Conservation (phyloP, 148 eudicot species). For the Rhododendron ovatum region DNA sequence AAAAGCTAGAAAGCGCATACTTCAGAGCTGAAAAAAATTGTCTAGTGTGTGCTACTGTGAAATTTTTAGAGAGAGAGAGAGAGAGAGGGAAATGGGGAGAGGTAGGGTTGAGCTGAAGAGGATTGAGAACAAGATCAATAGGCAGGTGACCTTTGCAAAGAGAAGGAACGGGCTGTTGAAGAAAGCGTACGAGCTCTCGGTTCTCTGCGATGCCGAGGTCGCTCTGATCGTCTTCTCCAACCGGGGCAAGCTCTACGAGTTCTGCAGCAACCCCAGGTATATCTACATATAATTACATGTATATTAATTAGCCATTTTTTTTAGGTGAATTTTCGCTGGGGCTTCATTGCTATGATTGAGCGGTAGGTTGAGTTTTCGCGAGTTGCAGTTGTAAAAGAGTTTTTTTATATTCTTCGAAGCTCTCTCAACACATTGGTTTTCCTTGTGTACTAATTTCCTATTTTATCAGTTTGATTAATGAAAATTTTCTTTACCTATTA, state of each 20-base stretch:
- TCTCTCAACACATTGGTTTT: too few species aligned
- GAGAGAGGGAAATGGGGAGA: conserved; percentile 22
- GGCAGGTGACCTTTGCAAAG: conserved; percentile 32
- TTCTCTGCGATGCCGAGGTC: conserved; percentile 32
- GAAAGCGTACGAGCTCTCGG: conserved; percentile 33
- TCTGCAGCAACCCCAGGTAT: conserved; percentile 35
- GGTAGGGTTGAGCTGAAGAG: conserved; percentile 36
- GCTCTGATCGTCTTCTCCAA: conserved; percentile 35
- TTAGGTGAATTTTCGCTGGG: too few species aligned
- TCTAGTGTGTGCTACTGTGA: neutral
- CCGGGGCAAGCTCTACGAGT: conserved; percentile 33
- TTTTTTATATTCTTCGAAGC: too few species aligned
- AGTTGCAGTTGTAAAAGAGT: too few species aligned
- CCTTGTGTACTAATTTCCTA: neutral
- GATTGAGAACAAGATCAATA: conserved; percentile 29
- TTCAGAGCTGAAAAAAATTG: neutral
- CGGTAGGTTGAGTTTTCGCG: too few species aligned
- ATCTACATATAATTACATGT: too few species aligned
- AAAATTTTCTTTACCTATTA: too few species aligned
- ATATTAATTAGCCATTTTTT: too few species aligned
- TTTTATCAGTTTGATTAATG: neutral
- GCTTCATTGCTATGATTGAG: too few species aligned
- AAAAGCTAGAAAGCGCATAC: conserved; percentile 9
- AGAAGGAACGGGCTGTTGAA: conserved; percentile 30
- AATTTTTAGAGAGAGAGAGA: conserved; percentile 3